Base-by-base conservation (phyloP, 148 eudicot genomes). In the Vaccinium vitisidaea region DNA sequence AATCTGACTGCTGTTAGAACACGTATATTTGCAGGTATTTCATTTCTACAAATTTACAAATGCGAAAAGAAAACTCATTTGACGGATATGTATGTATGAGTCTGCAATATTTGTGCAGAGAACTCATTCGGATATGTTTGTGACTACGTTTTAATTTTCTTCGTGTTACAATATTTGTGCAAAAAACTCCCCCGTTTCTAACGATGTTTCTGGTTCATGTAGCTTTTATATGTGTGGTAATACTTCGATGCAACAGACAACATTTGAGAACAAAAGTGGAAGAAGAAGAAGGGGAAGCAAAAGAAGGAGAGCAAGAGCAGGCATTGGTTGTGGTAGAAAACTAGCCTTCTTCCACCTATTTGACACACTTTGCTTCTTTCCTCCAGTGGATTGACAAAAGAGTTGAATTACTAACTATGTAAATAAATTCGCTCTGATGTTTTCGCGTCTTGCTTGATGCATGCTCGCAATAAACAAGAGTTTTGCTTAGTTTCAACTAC, bases 161-260 rank as follows among this genome's bases (percentile, higher is more conserved):
- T 2, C 2, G 15, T 2, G n/a, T n/a, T n/a, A n/a, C n/a, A n/a
- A n/a, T n/a, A n/a, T n/a, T n/a, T n/a, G n/a, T n/a, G n/a, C n/a
- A n/a, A n/a, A n/a, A n/a, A n/a, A n/a, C n/a, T n/a, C 46, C 46
- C 15, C 55, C 27, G 19, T 25, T 15, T 55, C 23, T 52, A 54
- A 55, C 18, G 21, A 18, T 18, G 36, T 36, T 43, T 59, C 65
- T 23, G 58, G 79, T 84, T 54, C 46, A 55, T 90, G 91, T 88
- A 96, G 99, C 94, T 54, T 96, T 96, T 71, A 80, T 96, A 75
- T 84, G 89, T 81, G 83, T 94, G 63, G 99, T 96, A 78, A 84
- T 96, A 80, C 80, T 96, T 25, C 93, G 92, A 77, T 90, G 90
- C 83, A 83, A 79, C 79, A 87, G 89, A 75, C 97, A 93, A 83